phyloP scores from a whole-genome alignment of 805 yeast genomes.

The Saccharomycopsis schoenii region DNA sequence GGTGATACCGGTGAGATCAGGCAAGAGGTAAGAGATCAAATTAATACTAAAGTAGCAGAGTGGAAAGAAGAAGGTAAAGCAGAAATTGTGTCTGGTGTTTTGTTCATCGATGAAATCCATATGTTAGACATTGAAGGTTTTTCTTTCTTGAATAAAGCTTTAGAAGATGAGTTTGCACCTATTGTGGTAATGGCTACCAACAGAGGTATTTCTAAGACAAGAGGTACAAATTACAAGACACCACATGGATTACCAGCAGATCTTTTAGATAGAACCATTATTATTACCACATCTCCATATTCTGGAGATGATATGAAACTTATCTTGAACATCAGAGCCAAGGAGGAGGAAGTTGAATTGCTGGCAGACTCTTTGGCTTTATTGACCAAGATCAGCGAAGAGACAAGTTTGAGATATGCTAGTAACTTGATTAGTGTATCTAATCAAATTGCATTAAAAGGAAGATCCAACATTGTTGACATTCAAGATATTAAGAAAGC shows the following conservation, averaged over 20 bases:
- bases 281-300: conserved; percentile 78
- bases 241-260: conserved; percentile 98
- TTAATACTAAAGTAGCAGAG: conserved; percentile 92
- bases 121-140: conserved; percentile 97
- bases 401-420: conserved; percentile 87
- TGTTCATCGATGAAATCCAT: conserved; percentile 96
- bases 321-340: conserved; percentile 81
- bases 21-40: conserved; percentile 91
- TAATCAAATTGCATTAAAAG: conserved; percentile 73
- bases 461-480: conserved; percentile 64
- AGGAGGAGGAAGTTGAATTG: conserved; percentile 87
- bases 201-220: conserved; percentile 85
- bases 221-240: conserved; percentile 88
- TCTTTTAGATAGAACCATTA: conserved; percentile 85
- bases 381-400: conserved; percentile 81
- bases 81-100: conserved; percentile 93
- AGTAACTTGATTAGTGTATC: conserved; percentile 86
- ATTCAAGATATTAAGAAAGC: conserved; percentile 79
- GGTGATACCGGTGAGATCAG: conserved; percentile 98
- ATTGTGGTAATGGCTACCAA: conserved; percentile 97
- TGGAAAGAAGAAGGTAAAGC: conserved; percentile 99
- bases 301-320: conserved; percentile 75
- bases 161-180: conserved; percentile 95
- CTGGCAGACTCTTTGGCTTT: conserved; percentile 74
- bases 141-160: conserved; percentile 88